These are phyloP conservation scores for Colletotrichum sp. DNA, from an alignment of 2,329 filamentous ascomycete genomes.

Conservation along the genomic window DNA sequence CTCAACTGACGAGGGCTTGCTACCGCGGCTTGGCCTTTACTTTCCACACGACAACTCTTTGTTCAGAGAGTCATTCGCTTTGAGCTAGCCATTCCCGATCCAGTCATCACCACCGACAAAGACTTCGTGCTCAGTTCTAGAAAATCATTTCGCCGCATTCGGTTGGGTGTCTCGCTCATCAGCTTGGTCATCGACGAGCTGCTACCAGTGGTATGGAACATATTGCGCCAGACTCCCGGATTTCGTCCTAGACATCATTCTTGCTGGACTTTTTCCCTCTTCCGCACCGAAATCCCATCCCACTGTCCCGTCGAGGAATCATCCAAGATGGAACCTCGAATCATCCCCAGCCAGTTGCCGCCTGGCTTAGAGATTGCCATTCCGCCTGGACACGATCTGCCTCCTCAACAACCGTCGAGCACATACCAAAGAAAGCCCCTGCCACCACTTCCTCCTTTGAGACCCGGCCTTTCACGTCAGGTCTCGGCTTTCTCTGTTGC, in stretches of 20 bases:
- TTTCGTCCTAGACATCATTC: not conserved
- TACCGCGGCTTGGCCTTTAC: not conserved
- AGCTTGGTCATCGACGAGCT: constrained; percentile 12
- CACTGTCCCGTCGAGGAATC: not conserved
- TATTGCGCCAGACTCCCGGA: constrained; percentile 17
- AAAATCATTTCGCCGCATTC: constrained; percentile 11
- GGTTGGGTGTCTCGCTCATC: not conserved
- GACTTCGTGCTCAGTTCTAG: constrained; percentile 11
- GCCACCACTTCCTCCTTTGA: constrained; percentile 26
- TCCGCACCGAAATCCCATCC: not conserved
- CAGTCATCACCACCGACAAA: constrained; percentile 1
- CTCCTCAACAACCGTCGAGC: constrained; percentile 18
- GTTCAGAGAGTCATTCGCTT: constrained; percentile 6
- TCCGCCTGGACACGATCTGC: constrained; percentile 22
- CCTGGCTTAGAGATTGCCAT: constrained; percentile 24
- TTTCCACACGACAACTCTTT: constrained; percentile 1
- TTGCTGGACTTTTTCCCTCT: not conserved
- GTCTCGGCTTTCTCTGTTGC: constrained; percentile 4
- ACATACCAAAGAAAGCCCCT: constrained; percentile 30
- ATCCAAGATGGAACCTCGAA: constrained; percentile 11
- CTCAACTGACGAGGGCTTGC: not conserved
- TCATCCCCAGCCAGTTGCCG: constrained; percentile 14
- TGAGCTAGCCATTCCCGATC: constrained; percentile 12
- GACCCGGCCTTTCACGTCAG: not conserved
- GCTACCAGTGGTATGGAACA: constrained; percentile 17